Conservation (phyloP, 768 basidiomycete genomes). For the Gyrodon lividus region DNA sequence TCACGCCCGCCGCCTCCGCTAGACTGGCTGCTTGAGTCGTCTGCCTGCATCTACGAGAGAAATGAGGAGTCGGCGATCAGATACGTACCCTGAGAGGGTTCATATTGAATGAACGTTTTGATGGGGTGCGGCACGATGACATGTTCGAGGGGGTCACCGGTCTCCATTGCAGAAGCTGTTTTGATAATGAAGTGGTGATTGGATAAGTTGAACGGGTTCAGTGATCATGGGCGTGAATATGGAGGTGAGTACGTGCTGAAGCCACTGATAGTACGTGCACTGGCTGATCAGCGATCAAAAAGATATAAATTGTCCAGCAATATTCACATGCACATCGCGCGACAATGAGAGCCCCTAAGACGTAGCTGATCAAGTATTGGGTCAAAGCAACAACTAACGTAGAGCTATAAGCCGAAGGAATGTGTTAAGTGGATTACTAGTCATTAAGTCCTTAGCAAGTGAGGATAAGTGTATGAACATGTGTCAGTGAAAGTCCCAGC, state of each 20-base stretch:
- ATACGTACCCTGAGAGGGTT: slow-evolving; percentile 71
- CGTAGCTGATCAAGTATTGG: neutral
- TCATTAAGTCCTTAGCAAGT: neutral
- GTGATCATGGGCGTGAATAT: too few relatives aligned
- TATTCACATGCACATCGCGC: neutral
- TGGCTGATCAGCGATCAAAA: neutral
- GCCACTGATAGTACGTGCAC: neutral
- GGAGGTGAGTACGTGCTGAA: too few relatives aligned
- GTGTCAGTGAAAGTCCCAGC: neutral
- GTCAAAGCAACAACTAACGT: neutral
- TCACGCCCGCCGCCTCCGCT: too few relatives aligned
- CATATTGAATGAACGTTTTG: slow-evolving; percentile 61
- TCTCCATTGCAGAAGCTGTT: slow-evolving; percentile 92
- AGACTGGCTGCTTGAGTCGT: too few relatives aligned
- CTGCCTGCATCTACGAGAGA: slow-evolving; percentile 97
- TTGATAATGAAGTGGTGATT: too few relatives aligned
- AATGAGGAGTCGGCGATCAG: slow-evolving; percentile 84
- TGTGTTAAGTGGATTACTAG: neutral
- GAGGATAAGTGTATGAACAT: neutral
- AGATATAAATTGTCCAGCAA: too few relatives aligned
- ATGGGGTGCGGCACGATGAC: slow-evolving; percentile 78
- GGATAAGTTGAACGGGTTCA: too few relatives aligned
- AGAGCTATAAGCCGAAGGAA: neutral
- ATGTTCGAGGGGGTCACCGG: slow-evolving; percentile 78
- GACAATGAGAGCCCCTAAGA: neutral